phyloP scores from a whole-genome alignment of 192 early-diverging fungal genomes.

The Gamsiella multidivaricata region DNA sequence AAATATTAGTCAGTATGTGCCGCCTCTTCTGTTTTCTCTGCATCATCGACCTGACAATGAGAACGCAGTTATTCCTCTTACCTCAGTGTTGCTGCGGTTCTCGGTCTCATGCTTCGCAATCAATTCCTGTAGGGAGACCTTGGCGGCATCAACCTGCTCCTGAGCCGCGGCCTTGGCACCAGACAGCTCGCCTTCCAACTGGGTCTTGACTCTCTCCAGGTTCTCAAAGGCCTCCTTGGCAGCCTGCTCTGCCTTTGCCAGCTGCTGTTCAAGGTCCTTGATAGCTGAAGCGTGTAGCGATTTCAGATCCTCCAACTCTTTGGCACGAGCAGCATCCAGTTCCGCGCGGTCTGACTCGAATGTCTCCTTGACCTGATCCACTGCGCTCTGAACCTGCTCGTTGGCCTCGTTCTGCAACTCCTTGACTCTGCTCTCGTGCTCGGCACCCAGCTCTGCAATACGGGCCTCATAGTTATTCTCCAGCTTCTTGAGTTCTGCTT shows the following conservation, averaged over 20 bases:
- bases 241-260: conserved; percentile 34
- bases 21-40: not conserved
- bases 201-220: conserved; percentile 11
- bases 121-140: conserved; percentile 33
- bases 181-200: conserved; percentile 28
- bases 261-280: conserved; percentile 43
- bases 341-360: conserved; percentile 45
- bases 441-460: conserved; percentile 38
- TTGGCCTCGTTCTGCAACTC: conserved; percentile 37
- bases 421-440: conserved; percentile 33
- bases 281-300: conserved; percentile 35
- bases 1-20: not conserved
- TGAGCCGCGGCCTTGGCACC: conserved; percentile 16
- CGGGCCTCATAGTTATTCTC: conserved; percentile 44
- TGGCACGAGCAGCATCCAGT: conserved; percentile 18
- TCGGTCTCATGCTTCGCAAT: conserved; percentile 40
- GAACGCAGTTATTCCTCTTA: not conserved
- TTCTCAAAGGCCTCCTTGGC: conserved; percentile 31
- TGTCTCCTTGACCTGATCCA: conserved; percentile 48
- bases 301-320: conserved; percentile 35
- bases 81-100: conserved; percentile 17
- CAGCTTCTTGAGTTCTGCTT: conserved; percentile 33
- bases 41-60: not conserved
- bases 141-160: conserved; percentile 29
- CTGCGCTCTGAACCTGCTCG: conserved; percentile 41